These are phyloP conservation scores for Claviceps cyperi DNA, from an alignment of 2,329 filamentous ascomycete genomes.

Conservation along the genomic window DNA sequence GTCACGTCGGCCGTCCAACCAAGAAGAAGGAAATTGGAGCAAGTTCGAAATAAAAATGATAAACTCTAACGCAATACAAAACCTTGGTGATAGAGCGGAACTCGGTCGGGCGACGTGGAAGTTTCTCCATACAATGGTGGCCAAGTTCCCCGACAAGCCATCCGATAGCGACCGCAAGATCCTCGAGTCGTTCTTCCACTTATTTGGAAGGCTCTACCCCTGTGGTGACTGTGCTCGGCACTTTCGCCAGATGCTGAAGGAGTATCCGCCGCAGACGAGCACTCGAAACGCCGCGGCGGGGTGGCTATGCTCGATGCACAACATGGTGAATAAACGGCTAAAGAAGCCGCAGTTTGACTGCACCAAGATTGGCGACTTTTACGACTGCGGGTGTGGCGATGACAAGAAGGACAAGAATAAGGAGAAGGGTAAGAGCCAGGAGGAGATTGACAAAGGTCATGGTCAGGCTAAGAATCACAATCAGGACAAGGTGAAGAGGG, in stretches of 20 bases:
- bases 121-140: slow-evolving; percentile 56
- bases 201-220: slow-evolving; percentile 55
- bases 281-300: slow-evolving; percentile 48
- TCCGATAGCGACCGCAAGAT: slow-evolving; percentile 46
- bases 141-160: slow-evolving; percentile 52
- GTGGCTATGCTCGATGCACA: slow-evolving; percentile 56
- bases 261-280: slow-evolving; percentile 51
- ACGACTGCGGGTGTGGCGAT: slow-evolving; percentile 59
- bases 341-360: slow-evolving; percentile 51
- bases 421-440: slow-evolving; percentile 9
- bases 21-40: no score
- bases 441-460: slow-evolving; percentile 7
- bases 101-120: slow-evolving; percentile 56
- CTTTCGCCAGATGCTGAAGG: slow-evolving; percentile 45
- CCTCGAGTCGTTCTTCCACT: slow-evolving; percentile 48
- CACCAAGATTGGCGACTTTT: slow-evolving; percentile 53
- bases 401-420: slow-evolving; percentile 29
- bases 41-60: not conserved
- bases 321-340: slow-evolving; percentile 50
- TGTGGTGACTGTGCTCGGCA: slow-evolving; percentile 56
- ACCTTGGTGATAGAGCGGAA: slow-evolving; percentile 33
- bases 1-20: no score
- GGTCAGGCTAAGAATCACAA: not conserved
- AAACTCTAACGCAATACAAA: not conserved
- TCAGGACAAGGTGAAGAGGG: slow-evolving; percentile 4